Percentiles rank a stretch among this genome's conserved stretches.
Conservation (phyloP, 768 basidiomycete genomes). For the Xanthoconium stramineum region DNA sequence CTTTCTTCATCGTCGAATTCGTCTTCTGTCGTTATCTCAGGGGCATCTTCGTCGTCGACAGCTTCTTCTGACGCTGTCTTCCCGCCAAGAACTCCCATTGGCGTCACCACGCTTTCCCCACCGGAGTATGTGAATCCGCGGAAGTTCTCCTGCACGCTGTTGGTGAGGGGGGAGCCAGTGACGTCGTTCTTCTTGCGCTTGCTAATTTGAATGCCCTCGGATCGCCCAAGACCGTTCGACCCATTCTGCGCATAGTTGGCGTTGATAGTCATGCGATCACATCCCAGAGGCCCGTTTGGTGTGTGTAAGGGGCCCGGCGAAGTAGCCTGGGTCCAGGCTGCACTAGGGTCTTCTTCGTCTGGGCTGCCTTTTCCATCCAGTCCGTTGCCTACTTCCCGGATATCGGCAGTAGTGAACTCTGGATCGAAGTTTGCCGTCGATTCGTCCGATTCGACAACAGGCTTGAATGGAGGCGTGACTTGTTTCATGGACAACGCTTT, state of each 20-base stretch:
- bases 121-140: constrained; percentile 89
- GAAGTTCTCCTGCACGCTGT: constrained; percentile 94
- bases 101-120: constrained; percentile 58
- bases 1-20: constrained; percentile 65
- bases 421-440: constrained; percentile 98
- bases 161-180: constrained; percentile 73
- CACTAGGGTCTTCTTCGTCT: constrained; percentile 67
- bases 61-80: constrained; percentile 33
- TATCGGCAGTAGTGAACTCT: constrained; percentile 92
- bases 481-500: constrained; percentile 79
- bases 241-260: constrained; percentile 13
- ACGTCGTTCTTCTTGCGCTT: constrained; percentile 43
- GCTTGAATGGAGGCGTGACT: constrained; percentile 96
- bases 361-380: constrained; percentile 43
- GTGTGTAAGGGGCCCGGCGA: constrained; percentile 42
- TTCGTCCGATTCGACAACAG: constrained; percentile 96
- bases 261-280: constrained; percentile 37
- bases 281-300: constrained; percentile 77
- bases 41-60: constrained; percentile 49
- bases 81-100: constrained; percentile 39
- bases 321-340: constrained; percentile 46
- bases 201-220: constrained; percentile 49
- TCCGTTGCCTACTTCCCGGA: constrained; percentile 64
- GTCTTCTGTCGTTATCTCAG: constrained; percentile 64
- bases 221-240: constrained; percentile 14